Base-by-base conservation (phyloP, 371 early-diverging fungal genomes). In the Actinomucor elegans region DNA sequence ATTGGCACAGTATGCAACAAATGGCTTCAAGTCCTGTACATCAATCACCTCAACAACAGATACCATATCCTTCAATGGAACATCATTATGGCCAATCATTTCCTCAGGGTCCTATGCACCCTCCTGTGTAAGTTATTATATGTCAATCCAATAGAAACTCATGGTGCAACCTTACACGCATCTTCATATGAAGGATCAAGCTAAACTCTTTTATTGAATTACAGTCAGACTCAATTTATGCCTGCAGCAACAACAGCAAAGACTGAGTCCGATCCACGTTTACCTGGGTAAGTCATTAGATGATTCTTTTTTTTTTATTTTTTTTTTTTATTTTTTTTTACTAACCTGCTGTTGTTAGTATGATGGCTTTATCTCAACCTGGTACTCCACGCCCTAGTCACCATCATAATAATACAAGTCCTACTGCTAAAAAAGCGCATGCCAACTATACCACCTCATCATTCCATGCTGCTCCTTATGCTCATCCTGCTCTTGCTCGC, bases 281-380 rank as follows among this genome's bases (percentile, higher is more conserved):
- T 74, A 21, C 75, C 75, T 64, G 69, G 71, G 75, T 74, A 66
- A 62, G 27, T 11, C 26, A 6, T 53, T 36, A 17, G 15, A 9
- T 29, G 33, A 37, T 12, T 48, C 32, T 52, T 44, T 53, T n/a
- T n/a, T 34, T 37, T 47, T 44, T 33, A 27, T 24, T 51, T 12
- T 42, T 42, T 24, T 40, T 33, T 40, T 34, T 32, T 38, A 24
- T 57, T 48, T 43, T 44, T 33, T 35, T 29, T 20, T 38, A 48
- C 34, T 52, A 27, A 45, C 37, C 20, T 51, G 10, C 34, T 43
- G 4, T n/a, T 24, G 14, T 15, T 54, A 71, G 71, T 34, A 71
- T 69, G 70, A 69, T 71, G 60, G 63, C 67, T 24, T 59, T 67
- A 33, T 77, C 77, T 48, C 77, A 77, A 50, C 77, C 77, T 44